Evolutionary conservation across 345 rosid genomes (phyloP), one percentile per base, ranked within the genome.

Genomic region (Ricinus communis): DNA sequence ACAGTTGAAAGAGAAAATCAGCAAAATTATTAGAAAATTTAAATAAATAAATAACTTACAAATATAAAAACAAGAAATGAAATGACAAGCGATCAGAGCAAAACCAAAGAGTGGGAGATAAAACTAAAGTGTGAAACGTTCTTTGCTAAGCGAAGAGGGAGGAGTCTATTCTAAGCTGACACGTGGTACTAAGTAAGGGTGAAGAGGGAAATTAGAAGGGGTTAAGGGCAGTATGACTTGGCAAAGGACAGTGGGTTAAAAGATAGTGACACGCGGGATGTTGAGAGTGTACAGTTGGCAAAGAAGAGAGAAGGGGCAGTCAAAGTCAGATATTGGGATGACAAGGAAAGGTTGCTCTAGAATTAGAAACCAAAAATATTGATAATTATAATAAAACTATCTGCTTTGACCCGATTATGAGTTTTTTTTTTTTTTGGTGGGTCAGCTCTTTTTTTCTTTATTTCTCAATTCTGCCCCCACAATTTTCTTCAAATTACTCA

Each of bases 271-370:
- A 71, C 79, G 84, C 83, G 76, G 60, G 57, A 25, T 18, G 9
- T 33, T 46, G 33, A 49, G 67, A 52, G 40, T 28, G 62, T 55
- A 14, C 33, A 30, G 40, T 12, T 27, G 62, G 40, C 21, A 14
- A 10, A 57, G 18, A 25, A 46, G 14, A 13, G 27, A 46, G 14
- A 13, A 22, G 18, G 51, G 67, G n/a, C 53, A 41, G 85, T 84
- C 84, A 86, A 84, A 86, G 88, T 86, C 87, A 77, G 76, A 83
- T 53, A 75, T 77, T 78, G 82, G 46, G 47, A 43, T 82, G 88
- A 82, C 73, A 74, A 27, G 76, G 83, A 81, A 82, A 69, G 59
- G 43, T 76, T n/a, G 70, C 71, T 77, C 64, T n/a, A 68, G 77
- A 74, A 58, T 45, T 56, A 18, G 58, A 65, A 75, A 71, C 61